Evolutionary conservation across 2,329 filamentous ascomycete species (phyloP).

Genomic region (Curvularia spicifera): DNA sequence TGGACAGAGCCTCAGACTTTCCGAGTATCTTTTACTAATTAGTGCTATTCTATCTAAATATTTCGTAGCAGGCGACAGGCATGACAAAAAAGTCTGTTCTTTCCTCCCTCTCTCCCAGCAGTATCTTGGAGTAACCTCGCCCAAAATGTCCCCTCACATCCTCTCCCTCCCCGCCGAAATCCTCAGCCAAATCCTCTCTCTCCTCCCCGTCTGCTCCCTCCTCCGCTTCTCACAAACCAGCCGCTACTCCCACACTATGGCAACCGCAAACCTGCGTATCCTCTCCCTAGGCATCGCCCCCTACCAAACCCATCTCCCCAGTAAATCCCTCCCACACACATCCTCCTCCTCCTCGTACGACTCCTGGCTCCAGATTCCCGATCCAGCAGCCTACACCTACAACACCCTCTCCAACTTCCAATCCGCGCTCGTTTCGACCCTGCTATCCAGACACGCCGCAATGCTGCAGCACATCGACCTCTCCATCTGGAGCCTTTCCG

Average conservation of each 20-base stretch:
- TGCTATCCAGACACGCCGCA: constrained; percentile 35
- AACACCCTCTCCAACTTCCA: constrained; percentile 38
- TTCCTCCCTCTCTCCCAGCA: neutral
- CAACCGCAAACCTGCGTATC: constrained; percentile 53
- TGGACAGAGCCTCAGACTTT: neutral
- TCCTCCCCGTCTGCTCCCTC: constrained; percentile 41
- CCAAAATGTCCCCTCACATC: constrained; percentile 26
- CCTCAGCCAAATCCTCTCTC: constrained; percentile 40
- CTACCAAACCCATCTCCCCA: constrained; percentile 53
- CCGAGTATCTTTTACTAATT: neutral
- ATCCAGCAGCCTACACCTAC: constrained; percentile 28
- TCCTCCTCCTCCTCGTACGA: neutral
- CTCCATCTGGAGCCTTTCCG: constrained; percentile 37
- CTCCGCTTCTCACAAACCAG: constrained; percentile 46
- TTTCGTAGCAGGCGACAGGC: neutral
- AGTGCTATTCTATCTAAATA: neutral
- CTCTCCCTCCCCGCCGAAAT: constrained; percentile 45
- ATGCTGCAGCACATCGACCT: constrained; percentile 39
- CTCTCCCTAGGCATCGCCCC: constrained; percentile 78
- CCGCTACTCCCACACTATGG: constrained; percentile 34
- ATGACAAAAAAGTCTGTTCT: neutral
- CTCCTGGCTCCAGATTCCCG: constrained; percentile 7
- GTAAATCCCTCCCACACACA: neutral
- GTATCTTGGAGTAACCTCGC: neutral
- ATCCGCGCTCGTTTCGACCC: constrained; percentile 31